Percentiles rank a stretch among this genome's conserved stretches.
phyloP scores from a whole-genome alignment of 1,139 yeast genomes.

The Yamadazyma taylorii region DNA sequence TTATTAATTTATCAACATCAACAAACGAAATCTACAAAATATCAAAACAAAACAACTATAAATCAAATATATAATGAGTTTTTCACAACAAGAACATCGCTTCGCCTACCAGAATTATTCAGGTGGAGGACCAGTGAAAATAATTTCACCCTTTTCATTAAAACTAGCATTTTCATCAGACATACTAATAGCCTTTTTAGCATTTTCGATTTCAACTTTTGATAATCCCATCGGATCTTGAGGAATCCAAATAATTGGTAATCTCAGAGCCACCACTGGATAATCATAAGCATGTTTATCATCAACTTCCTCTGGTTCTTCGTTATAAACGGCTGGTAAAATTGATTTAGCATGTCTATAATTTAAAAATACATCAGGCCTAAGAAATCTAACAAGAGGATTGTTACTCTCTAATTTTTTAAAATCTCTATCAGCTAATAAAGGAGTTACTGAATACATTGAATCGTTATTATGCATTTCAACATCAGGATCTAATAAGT shows the following conservation, averaged over 20 bases:
- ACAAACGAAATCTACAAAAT: too few relatives aligned
- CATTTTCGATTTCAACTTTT: slow-evolving; percentile 51
- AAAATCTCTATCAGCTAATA: slow-evolving; percentile 56
- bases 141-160: slow-evolving; percentile 55
- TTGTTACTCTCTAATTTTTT: slow-evolving; percentile 31
- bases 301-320: slow-evolving; percentile 30
- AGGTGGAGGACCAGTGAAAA: slow-evolving; percentile 64
- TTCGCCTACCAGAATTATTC: slow-evolving; percentile 11
- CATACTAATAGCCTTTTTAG: slow-evolving; percentile 46
- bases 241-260: slow-evolving; percentile 87
- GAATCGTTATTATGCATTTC: slow-evolving; percentile 16
- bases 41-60: neutral
- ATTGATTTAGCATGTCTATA: slow-evolving; percentile 53
- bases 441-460: slow-evolving; percentile 29
- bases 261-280: slow-evolving; percentile 66
- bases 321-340: slow-evolving; percentile 51
- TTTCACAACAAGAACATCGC: too few relatives aligned
- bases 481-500: slow-evolving; percentile 21
- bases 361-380: slow-evolving; percentile 66
- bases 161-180: slow-evolving; percentile 69
- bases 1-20: neutral
- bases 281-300: slow-evolving; percentile 54
- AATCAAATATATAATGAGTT: too few relatives aligned
- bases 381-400: slow-evolving; percentile 47
- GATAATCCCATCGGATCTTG: slow-evolving; percentile 83